Evolutionary conservation across 2,329 filamentous ascomycete genomes (phyloP), one percentile per base, ranked within the genome.

Genomic region (Ustilaginoidea virens): DNA sequence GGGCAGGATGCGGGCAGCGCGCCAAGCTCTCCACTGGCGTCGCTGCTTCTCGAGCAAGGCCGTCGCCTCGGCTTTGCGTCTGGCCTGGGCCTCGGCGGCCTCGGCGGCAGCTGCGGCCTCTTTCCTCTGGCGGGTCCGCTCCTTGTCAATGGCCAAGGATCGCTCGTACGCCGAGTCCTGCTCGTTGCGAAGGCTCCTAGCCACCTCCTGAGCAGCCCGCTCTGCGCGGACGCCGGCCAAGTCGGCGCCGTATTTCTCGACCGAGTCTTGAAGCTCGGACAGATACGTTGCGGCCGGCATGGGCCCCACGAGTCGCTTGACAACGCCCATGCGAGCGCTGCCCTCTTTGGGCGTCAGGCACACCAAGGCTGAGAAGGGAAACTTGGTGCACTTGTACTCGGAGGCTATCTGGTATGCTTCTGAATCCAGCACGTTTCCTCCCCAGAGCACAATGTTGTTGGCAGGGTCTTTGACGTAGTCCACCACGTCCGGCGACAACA

Each of bases 91-190:
- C 39, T 75, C 71, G 9, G 73, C 78, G 37, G 75, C 75, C 17
- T 68, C 69, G 12, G 78, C 80, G 1, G 69, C 68, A 0, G 69
- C 69, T 33, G 82, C 82, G 2, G 79, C 83, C 49, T 92, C 85
- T 28, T 69, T 69, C 47, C 71, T 72, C 48, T 78, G 71, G 18
- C 80, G 66, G 1, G 81, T 80, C 13, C 87, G 76, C 51, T 93
- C 86, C 22, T 86, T 67, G 52, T 98, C 90, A 35, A 75, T 73
- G 7, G 86, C 87, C 17, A 98, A 61, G 0, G 82, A 92, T 36
- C 85, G 73, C 55, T 98, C 86, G 51, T 98, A 98, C 1, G 90
- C 90, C 7, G 73, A 80, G 48, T 96, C 85, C 49, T 98, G 90
- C 51, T 93, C 74, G 35, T 79, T 70, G n/a, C 86, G 71, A 19